Evolutionary conservation across 129 eudicot species (phyloP).

Genomic region (Flaveria brownii): DNA sequence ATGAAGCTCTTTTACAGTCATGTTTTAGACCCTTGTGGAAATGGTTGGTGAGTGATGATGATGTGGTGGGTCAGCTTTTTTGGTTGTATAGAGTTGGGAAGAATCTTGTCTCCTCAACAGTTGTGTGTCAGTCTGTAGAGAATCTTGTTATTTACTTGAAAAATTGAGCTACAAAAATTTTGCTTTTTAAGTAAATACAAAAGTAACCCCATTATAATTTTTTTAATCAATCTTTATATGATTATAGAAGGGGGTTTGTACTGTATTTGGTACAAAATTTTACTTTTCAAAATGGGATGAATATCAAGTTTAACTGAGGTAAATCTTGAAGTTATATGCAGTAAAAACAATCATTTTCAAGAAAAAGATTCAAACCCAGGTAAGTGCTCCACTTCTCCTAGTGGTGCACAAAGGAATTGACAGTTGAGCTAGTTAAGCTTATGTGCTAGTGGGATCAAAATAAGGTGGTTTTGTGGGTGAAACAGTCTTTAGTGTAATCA

Average conservation of each 20-base stretch:
- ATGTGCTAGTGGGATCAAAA: conserved; percentile 25
- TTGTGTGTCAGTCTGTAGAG: conserved; percentile 30
- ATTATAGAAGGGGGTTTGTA: background rate
- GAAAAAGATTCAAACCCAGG: background rate
- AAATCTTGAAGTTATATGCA: conserved; percentile 11
- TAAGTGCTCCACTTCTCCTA: conserved; percentile 5
- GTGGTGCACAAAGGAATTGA: conserved; percentile 10
- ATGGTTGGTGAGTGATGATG: conserved; percentile 26
- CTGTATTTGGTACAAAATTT: background rate
- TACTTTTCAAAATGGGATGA: background rate
- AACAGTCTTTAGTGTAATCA: conserved; percentile 20
- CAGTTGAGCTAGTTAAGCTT: conserved; percentile 5
- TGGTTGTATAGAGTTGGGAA: conserved; percentile 33
- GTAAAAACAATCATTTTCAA: conserved; percentile 14
- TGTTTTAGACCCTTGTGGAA: conserved; percentile 30
- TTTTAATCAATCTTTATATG: background rate
- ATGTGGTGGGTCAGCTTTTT: conserved; percentile 27
- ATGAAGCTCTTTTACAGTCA: conserved; percentile 21
- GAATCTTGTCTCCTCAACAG: conserved; percentile 22
- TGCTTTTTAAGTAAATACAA: background rate
- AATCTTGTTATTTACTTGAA: conserved; percentile 18
- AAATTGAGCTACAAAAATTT: background rate
- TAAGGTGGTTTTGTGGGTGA: background rate
- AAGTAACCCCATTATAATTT: background rate
- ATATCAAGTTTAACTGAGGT: background rate